Base-by-base conservation (phyloP, 176 grass and related monocot species). In the Paspalum notatum region DNA sequence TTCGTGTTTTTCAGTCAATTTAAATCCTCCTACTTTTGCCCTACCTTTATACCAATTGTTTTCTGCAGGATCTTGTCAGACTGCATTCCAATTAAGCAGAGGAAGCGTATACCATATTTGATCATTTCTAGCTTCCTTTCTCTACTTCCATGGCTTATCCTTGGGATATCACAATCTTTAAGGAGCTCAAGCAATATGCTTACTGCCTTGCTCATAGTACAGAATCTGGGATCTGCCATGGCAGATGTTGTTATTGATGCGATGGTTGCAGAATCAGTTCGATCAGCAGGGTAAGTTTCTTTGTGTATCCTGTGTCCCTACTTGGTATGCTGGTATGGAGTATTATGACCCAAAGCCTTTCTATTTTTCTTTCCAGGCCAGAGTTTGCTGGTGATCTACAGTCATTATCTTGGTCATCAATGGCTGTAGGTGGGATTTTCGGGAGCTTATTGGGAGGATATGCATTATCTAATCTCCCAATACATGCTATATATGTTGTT, bases 191-290 rank as follows among this genome's bases (percentile, higher is more conserved):
- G 55, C 68, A 89, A 87, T 82, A 72, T 74, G 21, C 74, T 94
- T 76, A 87, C 89, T 56, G 68, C 82, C 65, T 85, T 87, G 81
- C 68, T 94, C 38, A 62, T 84, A 59, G 32, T 89, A 79, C 92
- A 91, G 76, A 94, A 91, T 75, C 76, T 94, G 67, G 92, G 92
- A 81, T 91, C 77, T 87, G 92, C 92, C 26, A 87, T 91, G 89
- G 86, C 92, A 67, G 92, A 94, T 85, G 92, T 94, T 80, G 86
- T 94, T 82, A 67, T 91, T 82, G 92, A 94, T 80, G 92, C 92
- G 61, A 94, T 94, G 92, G 83, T 94, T 80, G 89, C 92, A 13
- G 92, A 94, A 82, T 86, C 92, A 62, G 86, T 94, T 89, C 80
- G 84, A 21, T 71, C 81, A 48, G 86, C 84, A 15, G 89, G 68